phyloP scores from a whole-genome alignment of 2,329 filamentous ascomycete genomes.

The Hortaea sp. region DNA sequence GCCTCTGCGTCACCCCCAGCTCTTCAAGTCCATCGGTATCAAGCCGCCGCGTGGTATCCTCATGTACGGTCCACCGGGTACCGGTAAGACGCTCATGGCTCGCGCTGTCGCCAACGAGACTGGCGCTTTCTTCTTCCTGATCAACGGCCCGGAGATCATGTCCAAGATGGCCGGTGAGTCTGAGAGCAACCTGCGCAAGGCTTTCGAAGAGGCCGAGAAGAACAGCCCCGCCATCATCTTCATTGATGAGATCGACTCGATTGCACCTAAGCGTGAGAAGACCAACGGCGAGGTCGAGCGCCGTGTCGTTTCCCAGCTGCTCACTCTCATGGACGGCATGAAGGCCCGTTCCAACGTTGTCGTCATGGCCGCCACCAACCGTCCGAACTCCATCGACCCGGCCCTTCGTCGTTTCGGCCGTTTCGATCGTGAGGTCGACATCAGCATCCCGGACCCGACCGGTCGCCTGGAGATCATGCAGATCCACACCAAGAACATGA shows the following conservation, averaged over 20 bases:
- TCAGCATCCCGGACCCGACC: constrained; percentile 94
- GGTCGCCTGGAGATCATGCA: constrained; percentile 97
- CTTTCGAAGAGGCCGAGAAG: constrained; percentile 99
- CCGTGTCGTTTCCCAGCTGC: constrained; percentile 92
- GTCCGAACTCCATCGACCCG: constrained; percentile 96
- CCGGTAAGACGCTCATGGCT: constrained; percentile 98
- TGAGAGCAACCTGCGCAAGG: constrained; percentile 94
- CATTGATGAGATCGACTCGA: constrained; percentile 98
- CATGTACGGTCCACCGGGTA: constrained; percentile 88
- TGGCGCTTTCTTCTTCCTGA: constrained; percentile 97
- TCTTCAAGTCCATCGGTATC: constrained; percentile 99
- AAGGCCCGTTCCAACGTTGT: constrained; percentile 98
- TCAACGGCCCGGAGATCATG: constrained; percentile 99
- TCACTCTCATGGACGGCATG: constrained; percentile 99
- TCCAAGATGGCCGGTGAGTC: constrained; percentile 99
- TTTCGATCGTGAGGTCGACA: constrained; percentile 98
- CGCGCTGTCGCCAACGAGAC: constrained; percentile 98
- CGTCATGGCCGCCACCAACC: constrained; percentile 98
- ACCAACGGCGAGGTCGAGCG: constrained; percentile 98
- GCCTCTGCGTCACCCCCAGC: constrained; percentile 88
- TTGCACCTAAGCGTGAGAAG: constrained; percentile 99
- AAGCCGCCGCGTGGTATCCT: constrained; percentile 97
- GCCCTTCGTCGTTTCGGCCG: constrained; percentile 95
- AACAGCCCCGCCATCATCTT: constrained; percentile 99
- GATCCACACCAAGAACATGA: constrained; percentile 99